Conservation (phyloP, 129 eudicot genomes). For the Flaveria ramosissima region DNA sequence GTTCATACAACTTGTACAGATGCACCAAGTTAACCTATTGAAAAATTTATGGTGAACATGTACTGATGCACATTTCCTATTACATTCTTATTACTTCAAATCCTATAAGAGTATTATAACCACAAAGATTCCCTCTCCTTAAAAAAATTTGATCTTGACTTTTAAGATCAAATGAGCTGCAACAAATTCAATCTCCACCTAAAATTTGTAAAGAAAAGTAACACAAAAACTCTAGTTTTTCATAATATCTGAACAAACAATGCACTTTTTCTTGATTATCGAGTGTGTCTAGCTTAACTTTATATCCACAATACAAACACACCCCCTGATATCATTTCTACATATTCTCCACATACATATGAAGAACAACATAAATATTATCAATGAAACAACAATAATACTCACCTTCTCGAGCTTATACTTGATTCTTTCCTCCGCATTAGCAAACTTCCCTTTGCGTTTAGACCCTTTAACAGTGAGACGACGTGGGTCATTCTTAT, state of each 20-base stretch:
- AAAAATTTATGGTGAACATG: background rate
- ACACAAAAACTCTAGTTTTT: background rate
- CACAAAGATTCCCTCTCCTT: slow-evolving; percentile 2
- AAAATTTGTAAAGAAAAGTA: no score
- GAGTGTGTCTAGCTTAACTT: background rate
- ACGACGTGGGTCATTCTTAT: slow-evolving; percentile 63
- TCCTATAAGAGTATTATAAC: background rate
- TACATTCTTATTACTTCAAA: slow-evolving; percentile 6
- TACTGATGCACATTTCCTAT: background rate
- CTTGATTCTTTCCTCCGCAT: slow-evolving; percentile 61
- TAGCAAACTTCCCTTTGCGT: slow-evolving; percentile 57
- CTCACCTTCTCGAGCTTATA: slow-evolving; percentile 71
- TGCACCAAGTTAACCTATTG: background rate
- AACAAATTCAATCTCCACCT: no score
- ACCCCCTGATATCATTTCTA: background rate
- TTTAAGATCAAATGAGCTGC: no score
- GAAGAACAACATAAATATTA: background rate
- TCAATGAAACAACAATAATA: background rate
- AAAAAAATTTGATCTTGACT: no score
- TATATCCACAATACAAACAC: background rate
- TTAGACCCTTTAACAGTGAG: slow-evolving; percentile 58
- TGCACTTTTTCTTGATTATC: background rate
- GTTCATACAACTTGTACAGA: background rate
- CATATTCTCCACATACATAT: background rate
- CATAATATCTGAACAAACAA: background rate